Conservation (phyloP, 139 green algal genomes). For the Chlorella sp. region DNA sequence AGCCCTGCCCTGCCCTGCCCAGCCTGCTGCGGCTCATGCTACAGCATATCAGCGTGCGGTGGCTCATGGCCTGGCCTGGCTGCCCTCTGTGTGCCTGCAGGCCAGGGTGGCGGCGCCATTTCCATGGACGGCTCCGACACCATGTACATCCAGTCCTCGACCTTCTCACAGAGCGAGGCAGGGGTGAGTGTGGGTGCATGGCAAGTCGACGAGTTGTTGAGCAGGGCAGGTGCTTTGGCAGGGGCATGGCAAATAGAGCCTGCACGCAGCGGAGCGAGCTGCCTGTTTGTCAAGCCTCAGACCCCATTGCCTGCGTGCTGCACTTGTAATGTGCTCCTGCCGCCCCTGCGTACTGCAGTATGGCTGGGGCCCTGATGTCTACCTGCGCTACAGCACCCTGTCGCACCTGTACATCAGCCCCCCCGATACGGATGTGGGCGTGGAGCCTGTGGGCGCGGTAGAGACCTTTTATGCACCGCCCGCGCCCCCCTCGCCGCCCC, state of each 20-base stretch:
- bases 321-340: neutral
- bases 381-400: conserved; percentile 33
- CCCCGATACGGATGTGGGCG: neutral
- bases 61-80: neutral
- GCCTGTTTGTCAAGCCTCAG: neutral
- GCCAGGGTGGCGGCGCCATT: conserved; percentile 41
- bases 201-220: no score
- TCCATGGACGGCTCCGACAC: conserved; percentile 47
- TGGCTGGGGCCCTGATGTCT: conserved; percentile 38
- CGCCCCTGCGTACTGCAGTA: conserved; percentile 14
- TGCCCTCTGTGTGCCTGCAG: neutral
- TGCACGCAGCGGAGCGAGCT: no score
- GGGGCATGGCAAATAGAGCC: no score
- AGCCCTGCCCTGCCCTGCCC: no score
- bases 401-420: conserved; percentile 24
- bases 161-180: conserved; percentile 26
- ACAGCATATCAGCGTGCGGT: neutral
- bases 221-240: no score
- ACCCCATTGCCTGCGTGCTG: neutral
- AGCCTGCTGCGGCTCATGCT: neutral
- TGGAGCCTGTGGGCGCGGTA: conserved; percentile 13
- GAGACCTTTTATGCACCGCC: neutral
- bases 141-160: conserved; percentile 5
- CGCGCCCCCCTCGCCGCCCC: conserved; percentile 15
- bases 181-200: conserved; percentile 46